phyloP scores from a whole-genome alignment of 2,329 filamentous ascomycete species.

The Aspergillus amoenus region DNA sequence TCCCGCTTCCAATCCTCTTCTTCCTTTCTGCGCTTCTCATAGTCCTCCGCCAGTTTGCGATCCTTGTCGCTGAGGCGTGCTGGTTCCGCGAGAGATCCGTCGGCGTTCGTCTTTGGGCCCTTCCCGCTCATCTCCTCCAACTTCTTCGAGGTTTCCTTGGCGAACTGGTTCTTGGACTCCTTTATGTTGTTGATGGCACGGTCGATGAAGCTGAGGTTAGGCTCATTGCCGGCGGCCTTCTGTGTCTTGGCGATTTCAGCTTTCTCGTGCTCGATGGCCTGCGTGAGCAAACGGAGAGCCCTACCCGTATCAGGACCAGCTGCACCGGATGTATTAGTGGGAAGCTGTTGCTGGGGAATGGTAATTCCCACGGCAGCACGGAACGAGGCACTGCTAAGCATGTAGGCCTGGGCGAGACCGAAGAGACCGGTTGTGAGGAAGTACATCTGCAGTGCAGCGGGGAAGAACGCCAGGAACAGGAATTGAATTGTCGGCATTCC shows the following conservation, averaged over 20 bases:
- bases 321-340: not conserved
- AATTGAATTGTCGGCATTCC: conserved; percentile 56
- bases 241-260: conserved; percentile 12
- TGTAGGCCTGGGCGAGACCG: conserved; percentile 43
- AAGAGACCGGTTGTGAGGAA: conserved; percentile 51
- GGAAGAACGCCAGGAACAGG: conserved; percentile 54
- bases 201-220: conserved; percentile 34
- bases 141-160: conserved; percentile 22
- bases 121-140: conserved; percentile 24
- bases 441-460: conserved; percentile 62
- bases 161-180: conserved; percentile 22
- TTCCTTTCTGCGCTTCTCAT: conserved; percentile 30
- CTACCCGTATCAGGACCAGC: conserved; percentile 3
- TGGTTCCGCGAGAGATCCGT: conserved; percentile 17
- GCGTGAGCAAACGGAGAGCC: conserved; percentile 19
- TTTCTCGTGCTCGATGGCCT: conserved; percentile 16
- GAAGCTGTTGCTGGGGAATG: conserved; percentile 11
- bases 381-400: conserved; percentile 42
- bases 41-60: conserved; percentile 29
- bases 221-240: conserved; percentile 9
- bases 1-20: conserved; percentile 35
- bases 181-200: conserved; percentile 35
- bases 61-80: conserved; percentile 33
- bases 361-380: conserved; percentile 30
- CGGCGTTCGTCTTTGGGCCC: conserved; percentile 21